Evolutionary conservation across 805 yeast species (phyloP), one percentile per base, ranked within the genome.

Genomic region (Kluyveromyces lactis): DNA sequence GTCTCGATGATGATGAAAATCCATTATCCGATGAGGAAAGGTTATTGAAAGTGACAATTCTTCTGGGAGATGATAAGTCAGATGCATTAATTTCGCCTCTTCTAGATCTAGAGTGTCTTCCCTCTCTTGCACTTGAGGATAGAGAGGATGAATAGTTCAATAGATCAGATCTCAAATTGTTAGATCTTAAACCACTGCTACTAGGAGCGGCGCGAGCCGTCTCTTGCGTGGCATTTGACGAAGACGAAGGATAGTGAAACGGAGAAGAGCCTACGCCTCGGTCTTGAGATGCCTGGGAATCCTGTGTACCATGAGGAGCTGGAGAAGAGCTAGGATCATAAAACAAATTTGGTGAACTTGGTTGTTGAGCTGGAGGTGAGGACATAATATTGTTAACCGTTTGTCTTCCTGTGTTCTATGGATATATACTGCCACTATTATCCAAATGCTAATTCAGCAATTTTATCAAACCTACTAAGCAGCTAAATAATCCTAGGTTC

Each of bases 1-100:
- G 46, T 40, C 54, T 59, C n/a, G 58, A 50, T 7, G 60, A 53
- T 4, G 60, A 55, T 11, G 46, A 39, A 8, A 42, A 36, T 26
- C 43, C 41, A 6, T 47, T 44, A 10, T 47, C 40, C 1, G 62
- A 51, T 7, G 62, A 54, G 3, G 65, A 57, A 16, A 48, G 49
- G 28, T 51, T 49, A 17, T 56, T 57, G 34, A 73, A 76, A 30
- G 73, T 72, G 40, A 80, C 75, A 42, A 77, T 68, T 48, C 87
- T 67, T 54, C 87, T 66, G 24, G 92, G 87, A 2, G 94, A 79
- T 0, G 86, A 73, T n/a, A 74, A 61, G 41, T 84, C 94, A 0
- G 81, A 69, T 0, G 81, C 74, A 55, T 81, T 81, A 38, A 86
- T 69, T 56, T 87, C 95, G 49, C 92, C 86, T 64, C 96, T 75